Conservation (phyloP, 1,284 basidiomycete genomes). For the Porogramme epimiltina region DNA sequence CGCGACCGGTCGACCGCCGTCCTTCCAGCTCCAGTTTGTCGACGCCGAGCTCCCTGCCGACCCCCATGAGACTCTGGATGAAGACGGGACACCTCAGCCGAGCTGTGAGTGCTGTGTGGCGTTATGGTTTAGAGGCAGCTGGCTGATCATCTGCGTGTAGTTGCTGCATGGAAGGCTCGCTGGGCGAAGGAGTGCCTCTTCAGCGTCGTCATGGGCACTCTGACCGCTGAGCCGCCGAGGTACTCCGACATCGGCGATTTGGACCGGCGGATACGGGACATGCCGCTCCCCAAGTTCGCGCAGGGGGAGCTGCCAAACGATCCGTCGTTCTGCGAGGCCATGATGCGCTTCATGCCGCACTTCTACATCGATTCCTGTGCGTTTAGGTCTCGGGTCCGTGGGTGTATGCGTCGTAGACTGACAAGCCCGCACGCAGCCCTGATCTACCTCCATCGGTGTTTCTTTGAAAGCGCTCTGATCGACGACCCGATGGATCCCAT, state of each 20-base stretch:
- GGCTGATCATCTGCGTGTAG: constrained; percentile 33
- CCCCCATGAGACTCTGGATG: constrained; percentile 28
- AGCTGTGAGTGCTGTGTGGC: constrained; percentile 25
- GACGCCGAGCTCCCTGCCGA: constrained; percentile 33
- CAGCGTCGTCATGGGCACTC: constrained; percentile 62
- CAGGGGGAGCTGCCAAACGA: constrained; percentile 40
- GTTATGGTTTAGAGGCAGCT: not conserved
- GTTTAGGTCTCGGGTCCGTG: constrained; percentile 20
- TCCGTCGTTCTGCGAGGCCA: constrained; percentile 51
- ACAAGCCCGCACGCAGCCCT: constrained; percentile 37
- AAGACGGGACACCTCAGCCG: constrained; percentile 28
- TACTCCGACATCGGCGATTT: constrained; percentile 34
- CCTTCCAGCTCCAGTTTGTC: constrained; percentile 32
- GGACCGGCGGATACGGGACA: constrained; percentile 33
- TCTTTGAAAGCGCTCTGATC: constrained; percentile 64
- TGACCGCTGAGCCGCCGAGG: constrained; percentile 65
- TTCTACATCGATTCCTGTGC: constrained; percentile 69
- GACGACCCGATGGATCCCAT: constrained; percentile 58
- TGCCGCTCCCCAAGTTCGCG: constrained; percentile 33
- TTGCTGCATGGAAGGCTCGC: constrained; percentile 71
- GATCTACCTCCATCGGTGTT: constrained; percentile 68
- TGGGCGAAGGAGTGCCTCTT: constrained; percentile 71
- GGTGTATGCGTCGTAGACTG: not conserved
- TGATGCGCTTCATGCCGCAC: constrained; percentile 45
- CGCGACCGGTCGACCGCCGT: constrained; percentile 31